Percentiles rank a stretch among this genome's conserved stretches.
These are phyloP conservation scores for Zymoseptoria tritici DNA, from an alignment of 2,329 filamentous ascomycete species.

Conservation along the genomic window DNA sequence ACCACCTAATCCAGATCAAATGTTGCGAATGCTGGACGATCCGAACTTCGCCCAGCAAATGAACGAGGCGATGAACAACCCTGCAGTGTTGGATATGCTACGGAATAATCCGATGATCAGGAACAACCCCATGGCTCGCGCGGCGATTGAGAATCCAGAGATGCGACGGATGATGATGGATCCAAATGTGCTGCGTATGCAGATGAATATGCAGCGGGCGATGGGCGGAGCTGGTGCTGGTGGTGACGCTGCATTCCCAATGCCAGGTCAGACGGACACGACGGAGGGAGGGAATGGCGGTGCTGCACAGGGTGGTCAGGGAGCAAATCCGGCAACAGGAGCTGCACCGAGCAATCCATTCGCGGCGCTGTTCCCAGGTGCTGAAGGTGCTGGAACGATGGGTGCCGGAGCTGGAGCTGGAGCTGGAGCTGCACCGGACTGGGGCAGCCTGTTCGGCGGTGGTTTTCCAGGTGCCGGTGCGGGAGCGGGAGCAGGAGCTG, in stretches of 20 bases:
- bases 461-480: neutral
- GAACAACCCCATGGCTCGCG: conserved; percentile 77
- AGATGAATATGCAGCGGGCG: conserved; percentile 69
- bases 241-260: conserved; percentile 62
- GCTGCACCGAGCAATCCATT: conserved; percentile 48
- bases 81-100: conserved; percentile 83
- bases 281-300: conserved; percentile 44
- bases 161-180: conserved; percentile 92
- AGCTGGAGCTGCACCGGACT: conserved; percentile 51
- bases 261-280: conserved; percentile 83
- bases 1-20: conserved; percentile 69
- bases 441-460: conserved; percentile 54
- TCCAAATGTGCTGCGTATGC: conserved; percentile 73
- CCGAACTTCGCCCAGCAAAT: conserved; percentile 79
- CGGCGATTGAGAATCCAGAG: conserved; percentile 80
- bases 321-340: neutral
- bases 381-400: conserved; percentile 10
- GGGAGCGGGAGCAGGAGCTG: conserved; percentile 18
- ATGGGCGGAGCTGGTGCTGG: conserved; percentile 47
- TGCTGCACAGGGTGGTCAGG: conserved; percentile 34
- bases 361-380: conserved; percentile 48
- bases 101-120: conserved; percentile 62
- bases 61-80: conserved; percentile 93
- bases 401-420: conserved; percentile 17
- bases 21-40: conserved; percentile 80